Evolutionary conservation across 2,329 filamentous ascomycete species (phyloP).

Genomic region (Thielaviopsis euricoi): DNA sequence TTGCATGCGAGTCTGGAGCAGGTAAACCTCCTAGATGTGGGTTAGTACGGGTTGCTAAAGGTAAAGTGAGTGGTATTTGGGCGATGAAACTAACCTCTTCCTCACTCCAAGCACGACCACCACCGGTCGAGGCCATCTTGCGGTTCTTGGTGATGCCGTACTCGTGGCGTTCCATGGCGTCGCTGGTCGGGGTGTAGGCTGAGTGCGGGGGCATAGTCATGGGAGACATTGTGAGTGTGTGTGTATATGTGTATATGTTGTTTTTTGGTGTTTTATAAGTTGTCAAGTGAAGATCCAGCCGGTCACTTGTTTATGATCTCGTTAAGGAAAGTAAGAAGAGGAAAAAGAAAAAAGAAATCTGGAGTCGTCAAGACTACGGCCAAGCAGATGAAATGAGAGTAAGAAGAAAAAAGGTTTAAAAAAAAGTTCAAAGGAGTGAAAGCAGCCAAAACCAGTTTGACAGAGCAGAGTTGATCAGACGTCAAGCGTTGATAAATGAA

Average conservation of each 20-base stretch:
- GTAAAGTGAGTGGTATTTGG: not conserved
- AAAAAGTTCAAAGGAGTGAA: conserved; percentile 7
- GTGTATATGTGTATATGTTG: conserved; percentile 2
- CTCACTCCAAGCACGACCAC: conserved; percentile 70
- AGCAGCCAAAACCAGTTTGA: conserved; percentile 15
- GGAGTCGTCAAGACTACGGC: not conserved
- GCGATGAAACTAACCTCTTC: conserved; percentile 48
- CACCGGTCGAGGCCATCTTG: conserved; percentile 53
- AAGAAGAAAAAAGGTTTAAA: not conserved
- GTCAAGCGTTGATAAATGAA: no score
- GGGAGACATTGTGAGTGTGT: conserved; percentile 28
- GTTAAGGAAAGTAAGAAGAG: not conserved
- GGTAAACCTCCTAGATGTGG: conserved; percentile 54
- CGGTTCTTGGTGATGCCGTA: conserved; percentile 47
- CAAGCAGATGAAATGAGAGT: not conserved
- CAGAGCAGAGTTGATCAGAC: conserved; percentile 7
- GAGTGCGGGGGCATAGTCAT: conserved; percentile 21
- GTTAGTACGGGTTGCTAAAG: not conserved
- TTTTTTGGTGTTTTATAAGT: conserved; percentile 11
- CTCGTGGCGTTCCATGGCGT: conserved; percentile 39
- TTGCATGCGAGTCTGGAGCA: conserved; percentile 67
- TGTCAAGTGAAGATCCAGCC: not conserved
- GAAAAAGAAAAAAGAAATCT: not conserved
- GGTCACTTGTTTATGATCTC: not conserved
- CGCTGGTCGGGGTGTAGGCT: conserved; percentile 34